Evolutionary conservation across 345 rosid genomes (phyloP).

Genomic region (Syzygium oleosum): DNA sequence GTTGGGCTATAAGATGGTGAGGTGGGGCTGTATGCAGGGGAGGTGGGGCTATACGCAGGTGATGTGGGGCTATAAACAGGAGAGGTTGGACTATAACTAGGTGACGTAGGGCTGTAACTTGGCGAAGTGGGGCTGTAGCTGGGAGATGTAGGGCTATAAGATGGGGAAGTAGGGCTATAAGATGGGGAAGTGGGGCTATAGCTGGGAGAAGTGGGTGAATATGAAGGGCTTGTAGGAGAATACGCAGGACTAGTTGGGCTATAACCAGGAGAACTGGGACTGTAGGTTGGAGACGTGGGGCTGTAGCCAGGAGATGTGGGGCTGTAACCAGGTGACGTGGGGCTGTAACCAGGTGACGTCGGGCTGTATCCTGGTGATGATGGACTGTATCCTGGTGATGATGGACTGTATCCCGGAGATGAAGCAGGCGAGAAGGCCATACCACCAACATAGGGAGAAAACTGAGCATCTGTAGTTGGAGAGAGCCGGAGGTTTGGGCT

Average conservation of each 20-base stretch:
- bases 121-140: conserved; percentile 83
- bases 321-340: conserved; percentile 77
- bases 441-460: conserved; percentile 92
- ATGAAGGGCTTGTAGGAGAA: conserved; percentile 54
- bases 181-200: conserved; percentile 63
- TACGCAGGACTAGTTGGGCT: conserved; percentile 88
- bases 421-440: conserved; percentile 83
- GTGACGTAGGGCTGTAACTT: conserved; percentile 73
- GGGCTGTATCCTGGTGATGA: conserved; percentile 61
- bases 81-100: conserved; percentile 66
- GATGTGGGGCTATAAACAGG: conserved; percentile 74
- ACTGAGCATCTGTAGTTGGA: conserved; percentile 73
- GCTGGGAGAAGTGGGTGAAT: conserved; percentile 36
- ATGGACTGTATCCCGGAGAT: conserved; percentile 80
- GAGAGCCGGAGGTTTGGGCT: conserved; percentile 82
- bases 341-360: conserved; percentile 76
- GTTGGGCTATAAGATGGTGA: conserved; percentile 85
- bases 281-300: conserved; percentile 84
- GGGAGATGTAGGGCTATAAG: conserved; percentile 75
- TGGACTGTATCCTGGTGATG: conserved; percentile 76
- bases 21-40: conserved; percentile 76
- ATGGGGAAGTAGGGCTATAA: conserved; percentile 79
- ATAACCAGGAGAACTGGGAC: conserved; percentile 82
- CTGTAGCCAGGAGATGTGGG: conserved; percentile 82
- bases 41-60: conserved; percentile 66